Evolutionary conservation across 106 monocot genomes (phyloP).

Genomic region (Allium sativum): DNA sequence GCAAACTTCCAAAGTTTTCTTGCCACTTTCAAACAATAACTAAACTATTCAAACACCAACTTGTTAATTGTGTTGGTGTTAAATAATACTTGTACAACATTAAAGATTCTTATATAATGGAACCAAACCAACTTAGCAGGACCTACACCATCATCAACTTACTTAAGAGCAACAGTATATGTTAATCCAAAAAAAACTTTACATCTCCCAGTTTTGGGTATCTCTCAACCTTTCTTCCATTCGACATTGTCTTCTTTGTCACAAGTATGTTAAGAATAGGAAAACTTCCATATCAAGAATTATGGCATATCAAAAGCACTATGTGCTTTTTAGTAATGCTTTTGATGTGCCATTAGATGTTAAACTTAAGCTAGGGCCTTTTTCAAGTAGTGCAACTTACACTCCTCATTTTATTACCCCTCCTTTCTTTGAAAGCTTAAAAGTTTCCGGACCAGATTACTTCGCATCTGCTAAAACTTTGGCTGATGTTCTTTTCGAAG

Average conservation of each 20-base stretch:
- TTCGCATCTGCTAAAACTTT: slow-evolving; percentile 24
- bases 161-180: too few relatives aligned
- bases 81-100: too few relatives aligned
- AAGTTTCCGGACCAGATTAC: slow-evolving; percentile 38
- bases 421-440: slow-evolving; percentile 42
- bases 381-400: slow-evolving; percentile 17
- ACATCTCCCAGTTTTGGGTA: slow-evolving; percentile 30
- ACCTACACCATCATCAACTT: too few relatives aligned
- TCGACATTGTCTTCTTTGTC: slow-evolving; percentile 23
- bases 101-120: too few relatives aligned
- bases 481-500: slow-evolving; percentile 16
- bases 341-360: slow-evolving; percentile 19
- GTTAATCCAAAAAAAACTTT: background rate
- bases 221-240: slow-evolving; percentile 21
- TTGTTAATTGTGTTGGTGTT: too few relatives aligned
- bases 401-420: slow-evolving; percentile 51
- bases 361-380: slow-evolving; percentile 37
- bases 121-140: too few relatives aligned
- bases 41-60: too few relatives aligned
- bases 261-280: slow-evolving; percentile 35
- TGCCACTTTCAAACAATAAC: too few relatives aligned
- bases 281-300: slow-evolving; percentile 38
- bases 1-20: too few relatives aligned
- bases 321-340: slow-evolving; percentile 4
- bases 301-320: slow-evolving; percentile 44